Percentiles rank a stretch among this genome's conserved stretches.
Evolutionary conservation across 2,329 filamentous ascomycete species (phyloP).

Genomic region (Herpomyces periplanetae): DNA sequence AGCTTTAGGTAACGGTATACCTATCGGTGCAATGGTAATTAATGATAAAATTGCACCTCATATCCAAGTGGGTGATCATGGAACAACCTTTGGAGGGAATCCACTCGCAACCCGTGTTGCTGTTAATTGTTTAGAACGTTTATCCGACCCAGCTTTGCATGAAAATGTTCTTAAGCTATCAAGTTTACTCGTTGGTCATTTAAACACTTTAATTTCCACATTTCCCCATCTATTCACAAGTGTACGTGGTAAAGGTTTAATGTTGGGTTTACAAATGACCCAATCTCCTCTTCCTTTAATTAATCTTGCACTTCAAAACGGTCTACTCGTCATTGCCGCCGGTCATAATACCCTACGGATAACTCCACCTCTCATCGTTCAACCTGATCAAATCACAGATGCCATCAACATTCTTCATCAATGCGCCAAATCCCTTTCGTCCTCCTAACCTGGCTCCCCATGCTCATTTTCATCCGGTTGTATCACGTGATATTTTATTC

Average conservation of each 20-base stretch:
- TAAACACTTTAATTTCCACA: conserved; percentile 15
- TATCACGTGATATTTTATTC: too few relatives aligned
- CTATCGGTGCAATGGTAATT: conserved; percentile 44
- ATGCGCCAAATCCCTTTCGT: too few relatives aligned
- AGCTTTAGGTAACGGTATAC: conserved; percentile 80
- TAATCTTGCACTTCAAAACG: conserved; percentile 49
- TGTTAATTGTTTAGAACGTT: conserved; percentile 40
- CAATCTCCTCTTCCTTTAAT: conserved; percentile 32
- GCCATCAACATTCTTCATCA: too few relatives aligned
- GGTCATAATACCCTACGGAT: conserved; percentile 73
- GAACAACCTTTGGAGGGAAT: conserved; percentile 77
- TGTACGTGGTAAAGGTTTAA: conserved; percentile 41
- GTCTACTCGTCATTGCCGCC: conserved; percentile 59
- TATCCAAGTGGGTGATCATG: conserved; percentile 41
- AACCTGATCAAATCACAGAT: too few relatives aligned
- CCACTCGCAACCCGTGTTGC: conserved; percentile 48
- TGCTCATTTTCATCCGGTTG: too few relatives aligned
- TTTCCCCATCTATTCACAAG: conserved; percentile 36
- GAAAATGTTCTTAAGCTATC: conserved; percentile 26
- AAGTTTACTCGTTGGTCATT: conserved; percentile 16
- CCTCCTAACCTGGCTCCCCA: too few relatives aligned
- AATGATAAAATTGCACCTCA: conserved; percentile 24
- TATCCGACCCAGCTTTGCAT: conserved; percentile 30
- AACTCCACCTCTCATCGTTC: conserved; percentile 54
- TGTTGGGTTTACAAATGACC: conserved; percentile 47